Conservation (phyloP, 1,284 basidiomycete genomes). For the Hymenochaete sp. region DNA sequence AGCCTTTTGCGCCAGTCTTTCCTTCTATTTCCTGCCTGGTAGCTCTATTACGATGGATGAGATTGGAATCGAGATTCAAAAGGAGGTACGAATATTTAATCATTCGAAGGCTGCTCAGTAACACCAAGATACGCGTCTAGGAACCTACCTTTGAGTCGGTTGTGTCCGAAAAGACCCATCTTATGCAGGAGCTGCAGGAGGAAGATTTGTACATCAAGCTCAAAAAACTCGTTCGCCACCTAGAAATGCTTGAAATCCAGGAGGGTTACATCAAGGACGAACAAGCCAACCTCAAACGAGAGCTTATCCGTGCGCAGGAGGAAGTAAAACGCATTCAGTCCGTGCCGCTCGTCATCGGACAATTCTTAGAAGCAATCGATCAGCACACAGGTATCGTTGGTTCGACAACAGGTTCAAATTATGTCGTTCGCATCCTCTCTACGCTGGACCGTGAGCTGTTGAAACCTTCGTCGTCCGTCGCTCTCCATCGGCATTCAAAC, state of each 20-base stretch:
- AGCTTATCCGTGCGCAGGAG: conserved; percentile 96
- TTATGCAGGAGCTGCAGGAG: conserved; percentile 80
- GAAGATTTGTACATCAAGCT: conserved; percentile 93
- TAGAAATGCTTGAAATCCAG: conserved; percentile 91
- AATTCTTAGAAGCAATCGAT: conserved; percentile 99
- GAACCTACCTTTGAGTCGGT: conserved; percentile 87
- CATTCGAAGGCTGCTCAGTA: conserved; percentile 1
- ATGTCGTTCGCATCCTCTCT: conserved; percentile 95
- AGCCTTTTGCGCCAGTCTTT: too few relatives aligned
- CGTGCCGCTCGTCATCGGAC: conserved; percentile 98
- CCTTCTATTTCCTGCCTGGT: conserved; percentile 16
- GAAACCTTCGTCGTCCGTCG: conserved; percentile 95
- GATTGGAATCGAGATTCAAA: conserved; percentile 77
- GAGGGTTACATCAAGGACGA: conserved; percentile 99
- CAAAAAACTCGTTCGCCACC: conserved; percentile 87
- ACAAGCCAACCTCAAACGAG: conserved; percentile 94
- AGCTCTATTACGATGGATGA: conserved; percentile 51
- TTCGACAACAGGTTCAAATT: conserved; percentile 96
- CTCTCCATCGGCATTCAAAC: conserved; percentile 97
- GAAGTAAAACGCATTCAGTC: conserved; percentile 99
- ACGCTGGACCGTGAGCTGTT: conserved; percentile 96
- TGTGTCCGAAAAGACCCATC: conserved; percentile 79
- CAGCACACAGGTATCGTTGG: conserved; percentile 97
- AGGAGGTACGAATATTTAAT: conserved; percentile 49
- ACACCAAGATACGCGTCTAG: conserved; percentile 33